phyloP scores from a whole-genome alignment of 139 green algal species.

The Klebsormidium nitens region DNA sequence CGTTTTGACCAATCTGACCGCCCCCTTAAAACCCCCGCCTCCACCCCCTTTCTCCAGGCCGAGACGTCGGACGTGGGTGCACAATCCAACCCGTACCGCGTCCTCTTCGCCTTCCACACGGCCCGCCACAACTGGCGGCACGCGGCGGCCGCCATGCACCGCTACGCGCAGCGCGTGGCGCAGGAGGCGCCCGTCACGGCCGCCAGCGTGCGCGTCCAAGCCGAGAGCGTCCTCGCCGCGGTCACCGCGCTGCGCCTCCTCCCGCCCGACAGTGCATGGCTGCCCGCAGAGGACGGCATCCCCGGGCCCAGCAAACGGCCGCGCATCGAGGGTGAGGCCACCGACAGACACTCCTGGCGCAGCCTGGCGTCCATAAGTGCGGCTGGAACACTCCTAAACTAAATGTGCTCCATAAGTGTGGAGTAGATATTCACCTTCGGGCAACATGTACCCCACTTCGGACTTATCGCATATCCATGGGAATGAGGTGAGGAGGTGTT shows the following conservation, averaged over 20 bases:
- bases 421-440: too few relatives aligned
- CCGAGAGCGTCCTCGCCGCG: background rate
- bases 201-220: background rate
- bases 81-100: slow-evolving; percentile 4
- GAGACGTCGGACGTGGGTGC: slow-evolving; percentile 13
- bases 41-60: slow-evolving; percentile 6
- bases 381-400: too few relatives aligned
- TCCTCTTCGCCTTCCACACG: slow-evolving; percentile 19
- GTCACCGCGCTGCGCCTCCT: slow-evolving; percentile 18
- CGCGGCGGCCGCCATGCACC: slow-evolving; percentile 11
- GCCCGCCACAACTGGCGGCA: slow-evolving; percentile 14
- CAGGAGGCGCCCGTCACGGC: background rate
- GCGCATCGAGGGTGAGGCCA: too few relatives aligned
- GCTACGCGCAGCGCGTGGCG: background rate
- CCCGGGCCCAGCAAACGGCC: slow-evolving; percentile 12
- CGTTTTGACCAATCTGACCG: too few relatives aligned
- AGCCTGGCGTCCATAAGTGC: too few relatives aligned
- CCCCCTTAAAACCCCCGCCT: too few relatives aligned
- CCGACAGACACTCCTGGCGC: too few relatives aligned
- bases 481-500: too few relatives aligned
- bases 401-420: too few relatives aligned
- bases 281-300: background rate
- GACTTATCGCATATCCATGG: too few relatives aligned
- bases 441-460: too few relatives aligned
- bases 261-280: slow-evolving; percentile 3